These are phyloP conservation scores for Nymphaea colorata DNA, from an alignment of 164 flowering plant species.

Conservation along the genomic window DNA sequence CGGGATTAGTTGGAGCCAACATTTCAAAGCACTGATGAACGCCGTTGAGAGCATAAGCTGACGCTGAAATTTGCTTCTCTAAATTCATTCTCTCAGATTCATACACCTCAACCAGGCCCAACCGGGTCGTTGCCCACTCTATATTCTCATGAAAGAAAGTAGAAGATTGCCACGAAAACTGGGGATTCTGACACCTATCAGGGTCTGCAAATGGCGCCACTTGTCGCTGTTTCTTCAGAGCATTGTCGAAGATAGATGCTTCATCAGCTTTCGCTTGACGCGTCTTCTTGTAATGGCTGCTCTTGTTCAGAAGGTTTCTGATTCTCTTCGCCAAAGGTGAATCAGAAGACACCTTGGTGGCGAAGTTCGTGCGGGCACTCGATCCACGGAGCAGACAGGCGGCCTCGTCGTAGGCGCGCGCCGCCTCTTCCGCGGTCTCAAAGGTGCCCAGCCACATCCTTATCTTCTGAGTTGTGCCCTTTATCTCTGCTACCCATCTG, in stretches of 20 bases:
- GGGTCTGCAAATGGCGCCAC: slow-evolving; percentile 18
- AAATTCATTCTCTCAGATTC: slow-evolving; percentile 67
- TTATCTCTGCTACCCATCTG: slow-evolving; percentile 89
- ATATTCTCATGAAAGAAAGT: slow-evolving; percentile 11
- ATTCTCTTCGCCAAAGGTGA: slow-evolving; percentile 72
- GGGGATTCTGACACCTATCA: slow-evolving; percentile 7
- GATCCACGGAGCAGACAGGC: slow-evolving; percentile 83
- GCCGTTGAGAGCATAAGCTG: slow-evolving; percentile 57
- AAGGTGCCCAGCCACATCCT: slow-evolving; percentile 91
- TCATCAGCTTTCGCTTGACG: slow-evolving; percentile 10
- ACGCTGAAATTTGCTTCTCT: slow-evolving; percentile 66
- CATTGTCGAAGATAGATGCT: slow-evolving; percentile 2
- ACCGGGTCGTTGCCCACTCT: slow-evolving; percentile 22
- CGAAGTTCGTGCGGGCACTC: slow-evolving; percentile 72
- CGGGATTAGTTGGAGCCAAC: neutral
- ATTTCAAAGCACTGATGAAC: slow-evolving; percentile 58
- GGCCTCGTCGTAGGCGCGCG: slow-evolving; percentile 81
- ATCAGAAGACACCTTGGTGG: slow-evolving; percentile 41
- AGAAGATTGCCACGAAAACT: slow-evolving; percentile 24
- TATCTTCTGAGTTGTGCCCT: slow-evolving; percentile 79
- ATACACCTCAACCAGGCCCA: slow-evolving; percentile 25
- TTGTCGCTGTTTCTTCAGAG: neutral
- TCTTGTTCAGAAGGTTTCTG: slow-evolving; percentile 46
- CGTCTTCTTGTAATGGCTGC: slow-evolving; percentile 2
- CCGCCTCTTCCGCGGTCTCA: slow-evolving; percentile 82